Conservation (phyloP, 192 early-diverging fungal species). For the Dimargaris cristalligena region DNA sequence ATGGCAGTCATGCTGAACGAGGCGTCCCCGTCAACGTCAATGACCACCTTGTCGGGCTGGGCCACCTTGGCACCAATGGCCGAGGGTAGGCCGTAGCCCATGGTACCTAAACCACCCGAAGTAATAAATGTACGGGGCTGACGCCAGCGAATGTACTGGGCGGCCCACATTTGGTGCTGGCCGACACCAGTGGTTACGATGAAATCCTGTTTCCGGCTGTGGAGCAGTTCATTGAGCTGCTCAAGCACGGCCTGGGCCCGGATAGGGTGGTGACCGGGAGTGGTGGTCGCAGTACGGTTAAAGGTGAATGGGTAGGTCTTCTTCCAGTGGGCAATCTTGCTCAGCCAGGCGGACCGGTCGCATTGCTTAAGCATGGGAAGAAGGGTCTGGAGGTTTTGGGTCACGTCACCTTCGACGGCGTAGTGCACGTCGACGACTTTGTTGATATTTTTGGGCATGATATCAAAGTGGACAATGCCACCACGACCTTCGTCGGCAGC, state of each 20-base stretch:
- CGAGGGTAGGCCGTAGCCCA: conserved; percentile 93
- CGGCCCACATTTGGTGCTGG: conserved; percentile 99
- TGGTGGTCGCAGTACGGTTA: conserved; percentile 28
- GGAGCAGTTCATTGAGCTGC: conserved; percentile 73
- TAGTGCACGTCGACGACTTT: conserved; percentile 84
- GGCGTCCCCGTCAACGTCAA: conserved; percentile 98
- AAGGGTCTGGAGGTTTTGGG: conserved; percentile 65
- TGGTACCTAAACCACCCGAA: conserved; percentile 95
- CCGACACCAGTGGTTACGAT: conserved; percentile 94
- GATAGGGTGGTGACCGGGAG: conserved; percentile 36
- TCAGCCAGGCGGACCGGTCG: conserved; percentile 71
- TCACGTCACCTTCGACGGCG: conserved; percentile 90
- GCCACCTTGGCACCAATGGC: conserved; percentile 97
- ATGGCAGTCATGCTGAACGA: conserved; percentile 97
- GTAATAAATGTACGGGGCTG: conserved; percentile 77
- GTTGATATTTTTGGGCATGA: conserved; percentile 99
- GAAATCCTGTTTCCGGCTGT: conserved; percentile 73
- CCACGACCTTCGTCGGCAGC: conserved; percentile 77
- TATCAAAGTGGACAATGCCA: conserved; percentile 98
- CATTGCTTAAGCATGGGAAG: conserved; percentile 57
- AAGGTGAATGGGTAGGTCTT: conserved; percentile 80
- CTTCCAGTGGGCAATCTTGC: conserved; percentile 74
- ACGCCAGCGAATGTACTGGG: conserved; percentile 87
- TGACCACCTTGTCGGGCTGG: conserved; percentile 79
- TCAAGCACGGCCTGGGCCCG: conserved; percentile 92